A percentile compares a stretch with the other conserved stretches of the same genome.
Evolutionary conservation across 495 filamentous ascomycete genomes (phyloP).

Genomic region (Penicillium macrosclerotiorum): DNA sequence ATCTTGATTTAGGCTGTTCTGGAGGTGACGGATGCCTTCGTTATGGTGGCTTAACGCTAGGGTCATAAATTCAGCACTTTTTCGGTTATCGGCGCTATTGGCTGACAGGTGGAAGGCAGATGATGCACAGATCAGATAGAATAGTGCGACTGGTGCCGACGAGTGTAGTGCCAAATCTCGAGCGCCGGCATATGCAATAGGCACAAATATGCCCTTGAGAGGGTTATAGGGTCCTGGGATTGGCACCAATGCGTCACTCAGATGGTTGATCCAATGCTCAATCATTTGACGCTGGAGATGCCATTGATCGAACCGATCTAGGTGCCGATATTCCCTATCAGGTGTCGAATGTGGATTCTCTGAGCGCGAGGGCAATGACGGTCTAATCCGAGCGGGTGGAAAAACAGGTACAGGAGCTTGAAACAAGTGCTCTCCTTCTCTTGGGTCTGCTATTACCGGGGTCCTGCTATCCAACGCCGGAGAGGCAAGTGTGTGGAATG

Average conservation of each 20-base stretch:
- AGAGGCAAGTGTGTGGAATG: not conserved
- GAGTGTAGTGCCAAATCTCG: not conserved
- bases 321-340: not conserved
- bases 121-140: not conserved
- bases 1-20: not conserved
- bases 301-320: not conserved
- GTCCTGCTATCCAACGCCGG: not conserved
- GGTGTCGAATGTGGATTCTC: not conserved
- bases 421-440: too few relatives aligned
- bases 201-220: not conserved
- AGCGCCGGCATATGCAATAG: not conserved
- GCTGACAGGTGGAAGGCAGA: not conserved
- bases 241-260: not conserved
- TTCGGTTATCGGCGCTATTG: not conserved
- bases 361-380: too few relatives aligned
- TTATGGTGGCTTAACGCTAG: not conserved
- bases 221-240: not conserved
- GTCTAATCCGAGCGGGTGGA: too few relatives aligned
- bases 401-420: too few relatives aligned
- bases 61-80: not conserved
- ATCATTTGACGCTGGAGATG: not conserved
- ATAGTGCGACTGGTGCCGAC: not conserved
- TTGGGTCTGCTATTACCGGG: too few relatives aligned
- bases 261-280: not conserved
- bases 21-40: not conserved